Evolutionary conservation across 2,329 filamentous ascomycete species (phyloP), one percentile per base, ranked within the genome.

Genomic region (Xylariales sp.): DNA sequence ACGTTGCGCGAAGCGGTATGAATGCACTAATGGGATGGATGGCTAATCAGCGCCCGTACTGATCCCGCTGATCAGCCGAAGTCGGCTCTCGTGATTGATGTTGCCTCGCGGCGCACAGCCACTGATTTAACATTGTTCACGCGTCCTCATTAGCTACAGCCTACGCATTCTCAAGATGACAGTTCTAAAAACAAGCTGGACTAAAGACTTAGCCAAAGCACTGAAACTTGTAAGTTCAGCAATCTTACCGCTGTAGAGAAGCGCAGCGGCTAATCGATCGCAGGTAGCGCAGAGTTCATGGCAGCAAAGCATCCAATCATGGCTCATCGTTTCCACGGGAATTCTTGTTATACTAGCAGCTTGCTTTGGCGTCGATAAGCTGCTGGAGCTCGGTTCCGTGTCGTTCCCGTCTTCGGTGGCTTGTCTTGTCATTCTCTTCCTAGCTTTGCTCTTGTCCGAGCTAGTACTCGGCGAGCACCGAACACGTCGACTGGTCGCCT

Each of bases 391-490:
- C 6, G 66, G 69, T 41, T 63, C 64, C 16, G 66, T 80, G 6
- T 66, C 73, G 0, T 82, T 82, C 46, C 77, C 77, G 1, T 72
- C 78, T 3, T 80, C 76, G 2, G 77, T 82, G 3, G 75, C 77
- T 4, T 76, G 73, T 31, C 65, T 82, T 49, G 59, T 81, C 31
- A 46, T 78, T 7, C 58, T 81, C 3, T 79, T 80, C 50, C 49
- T 73, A 15, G 62, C 54, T 0, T 58, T 81, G 9, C 62, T 80
- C 6, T 40, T 67, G 1, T 68, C 61, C 7, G 73, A 80, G 52
- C 40, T 56, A 3, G 38, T 68, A 0, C 46, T 80, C 14, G 76
- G 76, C 6, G 66, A 68, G 27, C 62, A 68, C 37, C 68, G 59
- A 42, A 76, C 74, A 2, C 69, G 64, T 44, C 60, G 57, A 18